Evolutionary conservation across 208 protist species (phyloP).

Genomic region (Leishmania tarentolae): DNA sequence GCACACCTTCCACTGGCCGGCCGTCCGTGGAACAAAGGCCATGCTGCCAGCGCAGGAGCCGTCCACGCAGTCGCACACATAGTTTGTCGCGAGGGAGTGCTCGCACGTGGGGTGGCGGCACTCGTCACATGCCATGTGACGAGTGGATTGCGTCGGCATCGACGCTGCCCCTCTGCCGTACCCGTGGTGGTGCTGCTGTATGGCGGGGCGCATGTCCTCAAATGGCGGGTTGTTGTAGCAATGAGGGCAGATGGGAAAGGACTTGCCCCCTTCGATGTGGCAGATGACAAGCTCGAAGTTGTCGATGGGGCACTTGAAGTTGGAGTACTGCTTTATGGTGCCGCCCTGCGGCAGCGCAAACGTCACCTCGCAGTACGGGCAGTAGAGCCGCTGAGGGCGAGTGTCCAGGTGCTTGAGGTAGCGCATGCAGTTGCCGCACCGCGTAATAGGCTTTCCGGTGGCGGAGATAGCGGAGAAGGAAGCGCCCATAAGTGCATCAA

Average conservation of each 20-base stretch:
- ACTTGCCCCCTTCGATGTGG: conserved; percentile 89
- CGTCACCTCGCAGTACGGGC: conserved; percentile 93
- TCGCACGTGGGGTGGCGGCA: conserved; percentile 93
- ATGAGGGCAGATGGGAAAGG: conserved; percentile 91
- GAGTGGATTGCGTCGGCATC: conserved; percentile 4
- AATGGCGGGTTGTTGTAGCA: conserved; percentile 96
- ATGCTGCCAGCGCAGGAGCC: conserved; percentile 73
- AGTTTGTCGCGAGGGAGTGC: conserved; percentile 86
- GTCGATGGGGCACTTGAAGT: conserved; percentile 91
- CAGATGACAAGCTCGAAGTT: conserved; percentile 94
- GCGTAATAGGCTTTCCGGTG: conserved; percentile 84
- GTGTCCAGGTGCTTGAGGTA: conserved; percentile 89
- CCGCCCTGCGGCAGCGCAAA: conserved; percentile 89
- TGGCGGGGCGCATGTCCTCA: conserved; percentile 51
- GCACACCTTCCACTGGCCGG: conserved; percentile 88
- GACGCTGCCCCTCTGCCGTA: neutral
- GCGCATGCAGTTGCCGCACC: conserved; percentile 93
- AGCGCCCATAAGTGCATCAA: conserved; percentile 94
- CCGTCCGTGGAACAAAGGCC: conserved; percentile 85
- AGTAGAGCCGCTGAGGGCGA: conserved; percentile 92
- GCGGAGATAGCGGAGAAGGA: conserved; percentile 89
- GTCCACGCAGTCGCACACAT: conserved; percentile 88
- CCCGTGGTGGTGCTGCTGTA: neutral
- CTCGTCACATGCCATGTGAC: conserved; percentile 89
- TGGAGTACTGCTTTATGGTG: conserved; percentile 86